Evolutionary conservation across 352 stramenopile genomes (phyloP).

Genomic region (Halophytophthora polymorphica): DNA sequence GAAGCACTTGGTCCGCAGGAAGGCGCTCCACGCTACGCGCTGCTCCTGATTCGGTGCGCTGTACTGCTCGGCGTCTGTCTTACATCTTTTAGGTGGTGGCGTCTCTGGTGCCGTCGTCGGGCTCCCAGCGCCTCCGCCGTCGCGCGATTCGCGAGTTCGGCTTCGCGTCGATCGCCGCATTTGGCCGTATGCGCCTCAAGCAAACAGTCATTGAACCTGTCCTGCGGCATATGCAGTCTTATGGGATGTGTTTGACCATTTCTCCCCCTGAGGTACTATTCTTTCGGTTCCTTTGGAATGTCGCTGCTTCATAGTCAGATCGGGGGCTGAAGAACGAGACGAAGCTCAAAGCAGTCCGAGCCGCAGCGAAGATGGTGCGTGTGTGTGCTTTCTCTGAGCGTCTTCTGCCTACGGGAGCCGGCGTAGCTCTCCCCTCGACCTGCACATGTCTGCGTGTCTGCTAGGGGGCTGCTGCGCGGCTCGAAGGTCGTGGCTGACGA

Average conservation of each 20-base stretch:
- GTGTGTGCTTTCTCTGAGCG: neutral
- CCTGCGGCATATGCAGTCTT: no score
- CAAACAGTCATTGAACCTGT: no score
- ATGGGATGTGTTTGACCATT: neutral
- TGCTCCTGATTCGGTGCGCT: neutral
- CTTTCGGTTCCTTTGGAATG: no score
- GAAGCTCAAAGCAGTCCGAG: no score
- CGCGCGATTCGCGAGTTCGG: conserved; percentile 15
- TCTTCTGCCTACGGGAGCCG: no score
- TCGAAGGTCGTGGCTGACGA: no score
- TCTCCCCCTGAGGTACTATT: no score
- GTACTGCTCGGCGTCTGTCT: neutral
- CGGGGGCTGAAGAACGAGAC: neutral
- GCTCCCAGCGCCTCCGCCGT: neutral
- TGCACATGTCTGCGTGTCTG: no score
- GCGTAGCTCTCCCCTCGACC: no score
- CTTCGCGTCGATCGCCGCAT: conserved; percentile 29
- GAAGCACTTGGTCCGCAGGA: conserved; percentile 37
- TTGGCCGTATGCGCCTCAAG: neutral
- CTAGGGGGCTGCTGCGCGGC: no score
- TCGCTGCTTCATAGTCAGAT: neutral
- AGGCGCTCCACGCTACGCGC: conserved; percentile 28
- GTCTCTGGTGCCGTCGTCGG: no score
- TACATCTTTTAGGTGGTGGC: conserved; percentile 9
- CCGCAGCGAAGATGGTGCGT: neutral